Percentiles rank a stretch among this genome's conserved stretches.
phyloP scores from a whole-genome alignment of 2,329 filamentous ascomycete genomes.

The Fusarium protoensiforme region DNA sequence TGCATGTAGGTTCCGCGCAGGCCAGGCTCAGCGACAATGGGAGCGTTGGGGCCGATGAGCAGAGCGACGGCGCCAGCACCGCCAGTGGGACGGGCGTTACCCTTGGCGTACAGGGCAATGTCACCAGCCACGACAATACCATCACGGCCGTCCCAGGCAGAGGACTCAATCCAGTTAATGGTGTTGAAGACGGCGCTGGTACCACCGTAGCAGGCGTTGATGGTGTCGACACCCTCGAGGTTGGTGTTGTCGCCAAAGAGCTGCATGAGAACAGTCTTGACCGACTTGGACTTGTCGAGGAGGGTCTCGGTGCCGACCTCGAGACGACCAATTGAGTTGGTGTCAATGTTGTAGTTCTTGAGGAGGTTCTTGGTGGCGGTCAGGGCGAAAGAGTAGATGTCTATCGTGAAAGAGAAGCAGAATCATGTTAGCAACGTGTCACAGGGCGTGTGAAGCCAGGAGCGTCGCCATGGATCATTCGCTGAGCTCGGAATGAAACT shows the following conservation, averaged over 20 bases:
- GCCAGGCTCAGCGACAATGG: conserved; percentile 80
- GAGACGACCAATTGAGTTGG: conserved; percentile 80
- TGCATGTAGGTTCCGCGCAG: conserved; percentile 84
- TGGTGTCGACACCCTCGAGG: conserved; percentile 83
- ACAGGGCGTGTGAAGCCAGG: conserved; percentile 11
- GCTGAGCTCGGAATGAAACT: conserved; percentile 26
- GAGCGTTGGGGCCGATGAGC: conserved; percentile 82
- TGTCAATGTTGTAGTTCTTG: conserved; percentile 85
- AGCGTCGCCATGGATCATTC: conserved; percentile 11
- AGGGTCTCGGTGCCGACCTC: conserved; percentile 90
- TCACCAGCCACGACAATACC: conserved; percentile 84
- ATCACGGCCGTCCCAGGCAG: conserved; percentile 85
- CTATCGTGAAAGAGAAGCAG: conserved; percentile 53
- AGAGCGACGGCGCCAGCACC: conserved; percentile 84
- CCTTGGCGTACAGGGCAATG: conserved; percentile 88
- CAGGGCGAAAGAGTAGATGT: conserved; percentile 88
- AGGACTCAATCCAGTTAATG: conserved; percentile 88
- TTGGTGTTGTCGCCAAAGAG: conserved; percentile 86
- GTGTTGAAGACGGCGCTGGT: conserved; percentile 88
- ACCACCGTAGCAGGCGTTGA: conserved; percentile 89
- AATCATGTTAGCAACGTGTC: conserved; percentile 22
- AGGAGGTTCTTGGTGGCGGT: conserved; percentile 82
- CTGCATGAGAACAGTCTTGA: conserved; percentile 91
- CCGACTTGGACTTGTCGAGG: conserved; percentile 90
- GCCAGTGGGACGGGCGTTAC: conserved; percentile 82